Evolutionary conservation across 306 rosid species (phyloP).

Genomic region (Rosa persica): DNA sequence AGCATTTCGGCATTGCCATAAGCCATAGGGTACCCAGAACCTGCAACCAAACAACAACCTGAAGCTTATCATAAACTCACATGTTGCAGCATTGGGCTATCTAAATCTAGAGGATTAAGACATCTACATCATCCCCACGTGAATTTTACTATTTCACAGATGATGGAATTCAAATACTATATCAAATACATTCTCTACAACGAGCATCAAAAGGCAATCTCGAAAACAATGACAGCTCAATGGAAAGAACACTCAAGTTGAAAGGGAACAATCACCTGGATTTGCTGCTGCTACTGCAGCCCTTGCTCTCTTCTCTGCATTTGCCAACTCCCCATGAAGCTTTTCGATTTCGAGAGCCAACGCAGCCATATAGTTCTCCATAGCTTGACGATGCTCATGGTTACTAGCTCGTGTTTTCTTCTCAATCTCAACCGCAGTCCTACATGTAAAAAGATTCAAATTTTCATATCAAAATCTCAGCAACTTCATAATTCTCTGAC

Average conservation of each 20-base stretch:
- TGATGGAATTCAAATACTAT: not conserved
- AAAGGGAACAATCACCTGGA: constrained; percentile 47
- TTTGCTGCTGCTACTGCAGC: constrained; percentile 58
- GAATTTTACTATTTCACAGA: not conserved
- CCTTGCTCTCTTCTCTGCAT: constrained; percentile 75
- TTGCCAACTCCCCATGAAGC: constrained; percentile 72
- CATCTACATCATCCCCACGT: not conserved
- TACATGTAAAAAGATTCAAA: constrained; percentile 4
- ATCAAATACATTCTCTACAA: not conserved
- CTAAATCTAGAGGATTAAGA: not conserved
- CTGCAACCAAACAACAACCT: constrained; percentile 33
- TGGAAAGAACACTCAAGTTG: not conserved
- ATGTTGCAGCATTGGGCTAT: not conserved
- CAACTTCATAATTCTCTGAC: not conserved
- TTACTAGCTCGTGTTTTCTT: constrained; percentile 61
- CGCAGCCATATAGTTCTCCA: constrained; percentile 58
- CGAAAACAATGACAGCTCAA: constrained; percentile 14
- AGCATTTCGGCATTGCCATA: constrained; percentile 51
- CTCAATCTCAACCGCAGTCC: constrained; percentile 84
- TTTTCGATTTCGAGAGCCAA: constrained; percentile 75
- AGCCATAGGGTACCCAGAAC: constrained; percentile 49
- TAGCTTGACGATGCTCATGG: constrained; percentile 54
- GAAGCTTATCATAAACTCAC: not conserved
- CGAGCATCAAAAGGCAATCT: not conserved
- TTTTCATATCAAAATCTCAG: not conserved